These are phyloP conservation scores for Trichoderma asperelloides DNA, from an alignment of 495 filamentous ascomycete species.

Conservation along the genomic window DNA sequence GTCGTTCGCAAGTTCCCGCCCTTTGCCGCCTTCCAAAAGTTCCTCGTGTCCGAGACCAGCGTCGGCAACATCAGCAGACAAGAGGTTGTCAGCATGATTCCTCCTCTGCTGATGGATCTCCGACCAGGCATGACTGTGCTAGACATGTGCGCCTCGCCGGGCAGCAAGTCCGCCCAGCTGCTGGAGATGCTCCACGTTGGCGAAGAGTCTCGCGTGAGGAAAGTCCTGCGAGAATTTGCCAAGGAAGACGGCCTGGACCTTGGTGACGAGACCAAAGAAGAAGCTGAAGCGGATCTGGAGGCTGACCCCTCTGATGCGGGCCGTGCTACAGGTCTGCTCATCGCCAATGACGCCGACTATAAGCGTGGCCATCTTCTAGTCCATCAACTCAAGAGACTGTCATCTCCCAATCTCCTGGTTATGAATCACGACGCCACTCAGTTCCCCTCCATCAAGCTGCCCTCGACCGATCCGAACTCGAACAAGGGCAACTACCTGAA, in stretches of 20 bases:
- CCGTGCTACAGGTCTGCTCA: slow-evolving; percentile 77
- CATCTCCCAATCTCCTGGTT: slow-evolving; percentile 92
- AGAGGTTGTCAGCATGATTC: slow-evolving; percentile 98
- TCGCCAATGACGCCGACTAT: slow-evolving; percentile 94
- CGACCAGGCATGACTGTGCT: slow-evolving; percentile 84
- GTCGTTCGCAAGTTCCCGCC: slow-evolving; percentile 84
- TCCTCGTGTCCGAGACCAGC: slow-evolving; percentile 93
- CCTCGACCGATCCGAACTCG: slow-evolving; percentile 37
- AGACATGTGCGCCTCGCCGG: slow-evolving; percentile 93
- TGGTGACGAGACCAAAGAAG: slow-evolving; percentile 38
- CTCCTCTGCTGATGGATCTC: slow-evolving; percentile 85
- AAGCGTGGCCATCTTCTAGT: slow-evolving; percentile 93
- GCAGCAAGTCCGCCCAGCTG: slow-evolving; percentile 91
- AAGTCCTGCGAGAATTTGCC: slow-evolving; percentile 45
- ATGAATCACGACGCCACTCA: slow-evolving; percentile 97
- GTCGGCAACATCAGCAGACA: slow-evolving; percentile 96
- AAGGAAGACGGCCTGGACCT: slow-evolving; percentile 41
- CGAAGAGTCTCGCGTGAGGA: slow-evolving; percentile 72
- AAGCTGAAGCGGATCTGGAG: slow-evolving; percentile 38
- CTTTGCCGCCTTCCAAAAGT: slow-evolving; percentile 92
- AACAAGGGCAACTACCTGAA: slow-evolving; percentile 66
- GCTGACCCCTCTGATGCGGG: slow-evolving; percentile 66
- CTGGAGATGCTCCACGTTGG: slow-evolving; percentile 89
- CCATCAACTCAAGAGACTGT: slow-evolving; percentile 93
- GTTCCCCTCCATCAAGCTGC: slow-evolving; percentile 81